phyloP scores from a whole-genome alignment of 192 early-diverging fungal genomes.

The Mortierella antarctica region DNA sequence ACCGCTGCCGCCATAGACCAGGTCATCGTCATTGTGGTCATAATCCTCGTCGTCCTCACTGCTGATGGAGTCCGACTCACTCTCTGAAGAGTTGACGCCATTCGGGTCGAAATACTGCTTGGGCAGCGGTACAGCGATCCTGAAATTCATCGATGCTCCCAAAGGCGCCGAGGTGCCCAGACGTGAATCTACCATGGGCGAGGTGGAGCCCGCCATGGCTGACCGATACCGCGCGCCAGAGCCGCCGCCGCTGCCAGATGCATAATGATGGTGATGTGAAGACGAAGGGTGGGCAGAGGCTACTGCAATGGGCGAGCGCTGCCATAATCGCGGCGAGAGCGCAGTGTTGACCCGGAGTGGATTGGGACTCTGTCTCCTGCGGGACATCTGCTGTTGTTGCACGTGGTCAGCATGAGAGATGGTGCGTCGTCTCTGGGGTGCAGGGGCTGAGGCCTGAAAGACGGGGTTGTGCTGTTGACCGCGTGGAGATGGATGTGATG shows the following conservation, averaged over 20 bases:
- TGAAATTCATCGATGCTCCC: constrained; percentile 43
- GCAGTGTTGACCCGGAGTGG: constrained; percentile 30
- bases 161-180: constrained; percentile 41
- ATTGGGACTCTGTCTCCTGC: constrained; percentile 5
- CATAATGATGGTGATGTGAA: neutral
- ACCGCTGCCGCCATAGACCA: constrained; percentile 13
- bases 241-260: neutral
- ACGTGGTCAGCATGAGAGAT: constrained; percentile 24
- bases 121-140: constrained; percentile 36
- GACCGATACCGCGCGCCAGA: neutral
- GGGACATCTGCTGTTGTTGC: neutral
- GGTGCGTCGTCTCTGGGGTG: constrained; percentile 27
- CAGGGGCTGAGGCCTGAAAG: constrained; percentile 8
- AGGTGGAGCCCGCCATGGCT: constrained; percentile 14
- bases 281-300: constrained; percentile 6
- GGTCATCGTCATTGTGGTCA: constrained; percentile 40
- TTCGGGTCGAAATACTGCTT: constrained; percentile 39
- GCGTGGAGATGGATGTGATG: neutral
- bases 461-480: neutral
- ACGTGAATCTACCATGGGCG: constrained; percentile 7
- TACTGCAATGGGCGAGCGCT: constrained; percentile 16
- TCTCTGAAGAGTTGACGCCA: constrained; percentile 23
- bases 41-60: constrained; percentile 47
- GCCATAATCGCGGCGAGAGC: constrained; percentile 26
- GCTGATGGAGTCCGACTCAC: constrained; percentile 50